Percentiles rank a stretch among this genome's conserved stretches.
Evolutionary conservation across 371 early-diverging fungal genomes (phyloP).

Genomic region (Enterospora canceri): DNA sequence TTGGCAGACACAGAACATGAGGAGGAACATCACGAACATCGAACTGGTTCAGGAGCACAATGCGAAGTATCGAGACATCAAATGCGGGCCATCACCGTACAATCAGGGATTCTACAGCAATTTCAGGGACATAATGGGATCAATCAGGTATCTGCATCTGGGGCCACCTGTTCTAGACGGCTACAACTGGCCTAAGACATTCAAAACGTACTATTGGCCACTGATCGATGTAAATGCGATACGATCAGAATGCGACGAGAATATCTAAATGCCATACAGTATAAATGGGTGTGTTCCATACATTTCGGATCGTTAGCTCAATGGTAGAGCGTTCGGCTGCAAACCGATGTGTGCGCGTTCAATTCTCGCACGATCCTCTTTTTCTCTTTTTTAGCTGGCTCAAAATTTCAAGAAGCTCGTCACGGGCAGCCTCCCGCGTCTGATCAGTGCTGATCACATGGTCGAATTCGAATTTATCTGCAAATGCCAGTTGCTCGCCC

Average conservation of each 20-base stretch:
- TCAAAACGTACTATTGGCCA: slow-evolving; percentile 42
- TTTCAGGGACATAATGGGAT: slow-evolving; percentile 29
- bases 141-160: slow-evolving; percentile 22
- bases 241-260: not conserved
- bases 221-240: not conserved
- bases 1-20: slow-evolving; percentile 9
- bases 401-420: no score
- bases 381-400: not conserved
- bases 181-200: slow-evolving; percentile 12
- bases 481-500: no score
- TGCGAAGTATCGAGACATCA: not conserved
- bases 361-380: slow-evolving; percentile 43
- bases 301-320: slow-evolving; percentile 41
- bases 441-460: no score
- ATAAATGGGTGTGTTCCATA: not conserved
- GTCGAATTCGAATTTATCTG: no score
- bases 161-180: not conserved
- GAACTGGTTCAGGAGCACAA: slow-evolving; percentile 21
- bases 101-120: slow-evolving; percentile 28
- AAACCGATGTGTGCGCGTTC: slow-evolving; percentile 46
- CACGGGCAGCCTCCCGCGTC: no score
- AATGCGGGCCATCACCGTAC: slow-evolving; percentile 25
- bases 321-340: slow-evolving; percentile 48
- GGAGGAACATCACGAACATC: slow-evolving; percentile 43
- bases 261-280: not conserved